Conservation (phyloP, 192 early-diverging fungal species). For the Kickxella alabastrina region DNA sequence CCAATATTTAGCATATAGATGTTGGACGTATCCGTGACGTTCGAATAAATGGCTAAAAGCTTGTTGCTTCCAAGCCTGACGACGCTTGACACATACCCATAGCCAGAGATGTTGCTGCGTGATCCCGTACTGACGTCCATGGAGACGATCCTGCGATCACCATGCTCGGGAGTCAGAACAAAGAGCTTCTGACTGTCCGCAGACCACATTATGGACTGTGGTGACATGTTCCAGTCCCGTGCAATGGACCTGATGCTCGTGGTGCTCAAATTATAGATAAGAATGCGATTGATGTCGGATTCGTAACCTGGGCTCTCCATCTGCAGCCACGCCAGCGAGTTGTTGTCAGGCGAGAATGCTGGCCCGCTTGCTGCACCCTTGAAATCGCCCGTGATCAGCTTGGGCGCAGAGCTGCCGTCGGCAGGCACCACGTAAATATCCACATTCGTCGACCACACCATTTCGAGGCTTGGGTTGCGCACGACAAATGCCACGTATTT, state of each 20-base stretch:
- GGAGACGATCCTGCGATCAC: conserved; percentile 46
- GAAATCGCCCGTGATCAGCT: conserved; percentile 48
- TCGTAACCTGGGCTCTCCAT: conserved; percentile 74
- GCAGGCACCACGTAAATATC: conserved; percentile 53
- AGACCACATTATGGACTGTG: conserved; percentile 58
- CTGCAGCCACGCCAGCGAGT: conserved; percentile 68
- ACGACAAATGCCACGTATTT: conserved; percentile 59
- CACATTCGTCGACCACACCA: conserved; percentile 64
- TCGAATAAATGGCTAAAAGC: conserved; percentile 48
- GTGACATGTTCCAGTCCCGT: conserved; percentile 56
- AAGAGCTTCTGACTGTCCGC: conserved; percentile 52
- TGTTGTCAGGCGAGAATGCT: conserved; percentile 61
- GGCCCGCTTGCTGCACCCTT: conserved; percentile 60
- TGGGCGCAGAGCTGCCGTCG: conserved; percentile 4
- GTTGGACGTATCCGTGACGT: conserved; percentile 37
- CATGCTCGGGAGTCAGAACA: conserved; percentile 60
- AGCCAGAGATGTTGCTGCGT: conserved; percentile 28
- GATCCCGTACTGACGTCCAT: conserved; percentile 28
- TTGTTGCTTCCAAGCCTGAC: conserved; percentile 11
- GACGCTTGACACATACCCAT: conserved; percentile 18
- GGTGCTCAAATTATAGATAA: conserved; percentile 37
- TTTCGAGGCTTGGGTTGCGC: conserved; percentile 53
- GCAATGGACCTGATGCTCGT: conserved; percentile 15
- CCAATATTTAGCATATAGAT: conserved; percentile 37
- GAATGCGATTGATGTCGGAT: conserved; percentile 67